Percentiles rank a stretch among this genome's conserved stretches.
Conservation (phyloP, 2,329 filamentous ascomycete species). For the Pseudogymnoascus sp. region DNA sequence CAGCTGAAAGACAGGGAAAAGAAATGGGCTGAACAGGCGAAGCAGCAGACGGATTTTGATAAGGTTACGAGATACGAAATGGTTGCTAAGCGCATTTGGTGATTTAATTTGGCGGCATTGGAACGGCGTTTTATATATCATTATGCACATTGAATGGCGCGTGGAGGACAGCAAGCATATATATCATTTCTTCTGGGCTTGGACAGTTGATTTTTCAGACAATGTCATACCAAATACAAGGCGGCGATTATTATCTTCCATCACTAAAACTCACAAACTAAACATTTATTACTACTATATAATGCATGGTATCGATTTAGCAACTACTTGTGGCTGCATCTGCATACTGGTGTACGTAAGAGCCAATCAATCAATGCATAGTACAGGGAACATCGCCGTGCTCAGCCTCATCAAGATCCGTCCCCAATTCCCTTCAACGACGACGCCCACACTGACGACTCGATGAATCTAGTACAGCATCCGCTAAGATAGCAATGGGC, state of each 20-base stretch:
- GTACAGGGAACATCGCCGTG: background rate
- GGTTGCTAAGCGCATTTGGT: conserved; percentile 97
- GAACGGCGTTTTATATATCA: conserved; percentile 4
- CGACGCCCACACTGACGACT: background rate
- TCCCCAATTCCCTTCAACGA: background rate
- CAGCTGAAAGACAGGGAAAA: conserved; percentile 55
- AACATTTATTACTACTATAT: background rate
- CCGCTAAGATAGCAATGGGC: conserved; percentile 20
- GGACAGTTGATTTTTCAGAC: background rate
- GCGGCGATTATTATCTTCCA: background rate
- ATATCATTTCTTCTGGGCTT: background rate
- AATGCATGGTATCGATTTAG: background rate
- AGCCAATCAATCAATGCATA: background rate
- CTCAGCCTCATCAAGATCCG: background rate
- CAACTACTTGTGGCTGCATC: background rate
- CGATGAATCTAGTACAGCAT: background rate
- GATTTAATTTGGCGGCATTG: conserved; percentile 5
- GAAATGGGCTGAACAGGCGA: conserved; percentile 51
- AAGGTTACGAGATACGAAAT: conserved; percentile 79
- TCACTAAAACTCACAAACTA: background rate
- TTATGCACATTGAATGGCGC: background rate
- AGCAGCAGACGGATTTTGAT: conserved; percentile 52
- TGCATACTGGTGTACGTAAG: background rate
- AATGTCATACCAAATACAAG: background rate
- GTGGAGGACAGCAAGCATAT: background rate